phyloP scores from a whole-genome alignment of 495 filamentous ascomycete species.

The Penicillium lividum region DNA sequence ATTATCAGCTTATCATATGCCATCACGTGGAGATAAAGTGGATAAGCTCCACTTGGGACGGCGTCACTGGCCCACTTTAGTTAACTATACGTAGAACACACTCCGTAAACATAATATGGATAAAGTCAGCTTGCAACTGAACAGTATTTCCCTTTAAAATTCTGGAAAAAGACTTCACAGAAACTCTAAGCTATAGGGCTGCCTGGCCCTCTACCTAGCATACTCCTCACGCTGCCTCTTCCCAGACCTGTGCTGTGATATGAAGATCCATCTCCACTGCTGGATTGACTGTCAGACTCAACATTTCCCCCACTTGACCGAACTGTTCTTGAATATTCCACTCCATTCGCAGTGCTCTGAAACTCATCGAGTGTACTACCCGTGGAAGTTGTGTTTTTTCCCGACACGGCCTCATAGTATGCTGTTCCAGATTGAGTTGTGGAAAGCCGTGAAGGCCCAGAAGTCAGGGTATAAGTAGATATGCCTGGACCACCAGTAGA shows the following conservation, averaged over 20 bases:
- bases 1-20: slow-evolving; percentile 19
- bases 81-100: not conserved
- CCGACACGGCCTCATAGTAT: slow-evolving; percentile 24
- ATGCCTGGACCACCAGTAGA: slow-evolving; percentile 47
- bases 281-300: slow-evolving; percentile 26
- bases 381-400: slow-evolving; percentile 26
- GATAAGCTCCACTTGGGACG: not conserved
- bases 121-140: no score
- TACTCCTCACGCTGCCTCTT: slow-evolving; percentile 21
- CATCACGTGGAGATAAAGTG: slow-evolving; percentile 31
- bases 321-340: slow-evolving; percentile 51
- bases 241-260: slow-evolving; percentile 9
- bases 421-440: slow-evolving; percentile 35
- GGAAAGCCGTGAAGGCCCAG: slow-evolving; percentile 28
- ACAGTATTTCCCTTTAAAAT: not conserved
- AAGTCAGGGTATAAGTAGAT: slow-evolving; percentile 51
- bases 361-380: slow-evolving; percentile 34
- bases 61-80: not conserved
- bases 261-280: not conserved
- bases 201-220: slow-evolving; percentile 26
- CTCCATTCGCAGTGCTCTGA: slow-evolving; percentile 27
- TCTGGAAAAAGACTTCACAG: not conserved
- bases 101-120: not conserved
- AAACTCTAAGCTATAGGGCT: not conserved
- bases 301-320: slow-evolving; percentile 54